A percentile compares a stretch with the other conserved stretches of the same genome.
Evolutionary conservation across 1,284 basidiomycete species (phyloP).

Genomic region (Garcileccinum viscosum): DNA sequence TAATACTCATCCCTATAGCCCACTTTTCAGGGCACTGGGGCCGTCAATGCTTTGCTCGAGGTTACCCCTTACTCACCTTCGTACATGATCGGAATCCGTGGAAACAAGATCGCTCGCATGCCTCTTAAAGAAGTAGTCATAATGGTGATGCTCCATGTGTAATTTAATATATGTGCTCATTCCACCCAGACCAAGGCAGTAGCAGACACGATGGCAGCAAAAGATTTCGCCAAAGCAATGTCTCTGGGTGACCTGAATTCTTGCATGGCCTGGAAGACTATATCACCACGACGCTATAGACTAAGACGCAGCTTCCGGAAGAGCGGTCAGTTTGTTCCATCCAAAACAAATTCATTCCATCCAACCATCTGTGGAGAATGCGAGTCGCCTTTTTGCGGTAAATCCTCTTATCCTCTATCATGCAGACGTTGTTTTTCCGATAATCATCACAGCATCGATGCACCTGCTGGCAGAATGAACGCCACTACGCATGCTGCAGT

Average conservation of each 20-base stretch:
- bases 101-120: constrained; percentile 94
- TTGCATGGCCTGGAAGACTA: constrained; percentile 87
- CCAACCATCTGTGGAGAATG: constrained; percentile 61
- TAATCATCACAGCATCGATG: no score
- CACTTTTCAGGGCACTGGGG: constrained; percentile 93
- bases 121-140: constrained; percentile 93
- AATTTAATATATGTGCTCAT: constrained; percentile 9
- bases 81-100: constrained; percentile 96
- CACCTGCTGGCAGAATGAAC: no score
- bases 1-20: constrained; percentile 58
- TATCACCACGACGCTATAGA: constrained; percentile 67
- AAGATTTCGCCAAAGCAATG: constrained; percentile 90
- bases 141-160: constrained; percentile 56
- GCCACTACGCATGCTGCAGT: no score
- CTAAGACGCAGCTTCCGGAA: constrained; percentile 65
- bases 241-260: constrained; percentile 92
- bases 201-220: constrained; percentile 83
- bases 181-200: constrained; percentile 80
- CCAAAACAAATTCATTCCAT: constrained; percentile 6
- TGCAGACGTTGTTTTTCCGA: no score
- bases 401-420: no score
- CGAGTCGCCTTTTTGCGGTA: no score
- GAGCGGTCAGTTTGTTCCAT: constrained; percentile 47
- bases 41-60: constrained; percentile 89
- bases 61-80: constrained; percentile 90